Base-by-base conservation (phyloP, 352 stramenopile genomes). In the Phytophthora rubi region DNA sequence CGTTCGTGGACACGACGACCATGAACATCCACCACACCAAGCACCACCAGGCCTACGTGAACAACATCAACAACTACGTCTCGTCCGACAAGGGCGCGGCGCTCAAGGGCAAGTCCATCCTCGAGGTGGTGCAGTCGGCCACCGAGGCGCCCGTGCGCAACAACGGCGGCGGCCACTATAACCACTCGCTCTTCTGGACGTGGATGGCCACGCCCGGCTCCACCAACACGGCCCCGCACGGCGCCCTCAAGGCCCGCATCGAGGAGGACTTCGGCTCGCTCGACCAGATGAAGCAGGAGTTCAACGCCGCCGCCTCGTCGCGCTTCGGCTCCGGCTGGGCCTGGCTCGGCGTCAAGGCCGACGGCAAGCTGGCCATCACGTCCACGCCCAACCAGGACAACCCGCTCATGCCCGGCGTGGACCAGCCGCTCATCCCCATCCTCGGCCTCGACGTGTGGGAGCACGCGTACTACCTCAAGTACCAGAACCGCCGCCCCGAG, bases 381-480 rank as follows among this genome's bases (percentile, higher is more conserved):
- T 95, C 91, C 53, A 99, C 96, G 37, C 85, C 94, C 51, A 99
- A 99, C 88, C 97, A 99, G 88, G 88, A 95, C 82, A 95, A 95
- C 78, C 88, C 88, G 60, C 70, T 95, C n/a, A 95, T 95, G 88
- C 88, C 88, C 58, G 71, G 80, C 62, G 81, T 91, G 52, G 84
- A 93, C 69, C 65, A 85, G 63, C 80, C 86, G 12, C 83, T 97
- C 73, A 93, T 98, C 77, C 95, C 95, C 42, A 98, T 99, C 68
- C 83, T 99, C 39, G 94, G 92, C 18, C 76, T 97, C 28, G 95
- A 99, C 78, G 94, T 99, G 47, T 99, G 97, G 97, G 96, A 99
- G 79, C 94, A 98, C 78, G 91, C 93, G 9, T 98, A 98, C 80
- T 98, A 98, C 88, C 86, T 99, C 64, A 98, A 99, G 84, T 98